These are phyloP conservation scores for Didymella segeticola DNA, from an alignment of 2,329 filamentous ascomycete species.

Conservation along the genomic window DNA sequence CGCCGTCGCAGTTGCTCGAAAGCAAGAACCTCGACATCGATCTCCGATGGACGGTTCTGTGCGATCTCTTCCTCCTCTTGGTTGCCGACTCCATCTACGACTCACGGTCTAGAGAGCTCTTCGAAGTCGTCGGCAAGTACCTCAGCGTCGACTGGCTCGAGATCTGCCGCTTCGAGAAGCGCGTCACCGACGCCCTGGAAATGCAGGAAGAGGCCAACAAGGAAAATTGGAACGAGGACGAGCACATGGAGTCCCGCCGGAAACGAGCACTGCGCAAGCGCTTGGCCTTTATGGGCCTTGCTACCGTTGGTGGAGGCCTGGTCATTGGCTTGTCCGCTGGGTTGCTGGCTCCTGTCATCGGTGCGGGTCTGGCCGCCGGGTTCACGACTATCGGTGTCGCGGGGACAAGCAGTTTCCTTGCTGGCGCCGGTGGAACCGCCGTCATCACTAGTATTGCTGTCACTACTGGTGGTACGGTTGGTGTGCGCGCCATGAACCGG, in stretches of 20 bases:
- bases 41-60: conserved; percentile 94
- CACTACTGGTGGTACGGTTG: conserved; percentile 85
- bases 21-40: conserved; percentile 92
- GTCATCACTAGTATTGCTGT: conserved; percentile 91
- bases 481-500: conserved; percentile 81
- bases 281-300: conserved; percentile 94
- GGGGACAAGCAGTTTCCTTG: conserved; percentile 87
- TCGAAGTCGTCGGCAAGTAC: conserved; percentile 82
- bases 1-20: conserved; percentile 79
- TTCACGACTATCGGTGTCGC: conserved; percentile 94
- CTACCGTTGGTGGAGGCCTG: conserved; percentile 91
- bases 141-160: conserved; percentile 88
- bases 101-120: conserved; percentile 79
- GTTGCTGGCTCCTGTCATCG: conserved; percentile 89
- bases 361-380: conserved; percentile 89
- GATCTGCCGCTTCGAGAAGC: conserved; percentile 95
- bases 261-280: conserved; percentile 82
- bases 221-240: conserved; percentile 97
- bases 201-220: conserved; percentile 96
- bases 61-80: conserved; percentile 92
- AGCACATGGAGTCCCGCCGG: conserved; percentile 85
- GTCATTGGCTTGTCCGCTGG: conserved; percentile 96
- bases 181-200: conserved; percentile 93
- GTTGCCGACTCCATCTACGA: conserved; percentile 97
- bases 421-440: conserved; percentile 89